Conservation (phyloP, 768 basidiomycete species). For the Mycena latifolia region DNA sequence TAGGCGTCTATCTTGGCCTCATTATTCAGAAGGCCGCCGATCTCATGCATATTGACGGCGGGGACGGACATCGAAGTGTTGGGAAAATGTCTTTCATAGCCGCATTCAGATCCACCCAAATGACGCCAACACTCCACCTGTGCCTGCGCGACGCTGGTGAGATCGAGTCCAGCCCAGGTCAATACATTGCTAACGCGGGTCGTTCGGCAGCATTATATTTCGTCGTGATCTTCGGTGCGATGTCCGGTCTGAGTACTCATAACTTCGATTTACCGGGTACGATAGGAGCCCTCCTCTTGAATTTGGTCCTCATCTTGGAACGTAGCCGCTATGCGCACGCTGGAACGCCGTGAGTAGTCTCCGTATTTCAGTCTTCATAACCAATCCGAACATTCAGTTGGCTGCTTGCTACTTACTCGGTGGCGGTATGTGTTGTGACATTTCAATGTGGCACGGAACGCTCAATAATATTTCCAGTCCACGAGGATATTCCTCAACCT, state of each 20-base stretch:
- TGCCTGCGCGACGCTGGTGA: slow-evolving; percentile 22
- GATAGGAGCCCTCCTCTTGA: slow-evolving; percentile 8
- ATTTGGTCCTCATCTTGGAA: slow-evolving; percentile 10
- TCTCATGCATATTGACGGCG: not conserved
- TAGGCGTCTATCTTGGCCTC: slow-evolving; percentile 22
- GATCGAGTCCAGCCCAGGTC: no score
- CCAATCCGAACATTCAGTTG: slow-evolving; percentile 1
- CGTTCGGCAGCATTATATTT: slow-evolving; percentile 7
- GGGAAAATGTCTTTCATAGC: not conserved
- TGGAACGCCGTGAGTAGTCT: slow-evolving; percentile 18
- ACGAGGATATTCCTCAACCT: slow-evolving; percentile 24
- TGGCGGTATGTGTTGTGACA: not conserved
- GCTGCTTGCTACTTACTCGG: slow-evolving; percentile 22
- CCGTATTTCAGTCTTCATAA: no score
- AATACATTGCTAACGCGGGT: no score
- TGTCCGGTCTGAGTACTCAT: not conserved
- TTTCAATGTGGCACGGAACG: not conserved
- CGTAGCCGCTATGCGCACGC: slow-evolving; percentile 19
- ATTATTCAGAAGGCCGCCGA: slow-evolving; percentile 6
- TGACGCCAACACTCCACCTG: slow-evolving; percentile 13
- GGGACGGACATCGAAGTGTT: not conserved
- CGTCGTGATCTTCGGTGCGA: slow-evolving; percentile 8
- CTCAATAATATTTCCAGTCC: slow-evolving; percentile 1
- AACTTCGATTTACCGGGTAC: not conserved
- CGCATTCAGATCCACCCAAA: not conserved